These are phyloP conservation scores for Colletotrichum gloeosporioides DNA, from an alignment of 2,329 filamentous ascomycete species.

Conservation along the genomic window DNA sequence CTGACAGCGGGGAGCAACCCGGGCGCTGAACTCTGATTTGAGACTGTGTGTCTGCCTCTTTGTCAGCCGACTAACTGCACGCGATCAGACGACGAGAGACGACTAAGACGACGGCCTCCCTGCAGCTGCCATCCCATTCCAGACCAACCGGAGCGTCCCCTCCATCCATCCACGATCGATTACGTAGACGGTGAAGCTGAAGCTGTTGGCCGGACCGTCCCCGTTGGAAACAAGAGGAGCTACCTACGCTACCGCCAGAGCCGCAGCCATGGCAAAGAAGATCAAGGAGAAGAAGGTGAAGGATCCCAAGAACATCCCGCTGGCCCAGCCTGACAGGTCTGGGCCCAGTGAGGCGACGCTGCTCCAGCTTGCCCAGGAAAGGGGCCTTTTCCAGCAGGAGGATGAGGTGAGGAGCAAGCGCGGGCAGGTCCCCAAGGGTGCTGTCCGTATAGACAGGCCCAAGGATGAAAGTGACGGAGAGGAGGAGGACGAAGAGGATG, in stretches of 20 bases:
- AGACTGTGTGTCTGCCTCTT: background rate
- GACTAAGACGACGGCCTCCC: background rate
- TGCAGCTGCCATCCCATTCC: background rate
- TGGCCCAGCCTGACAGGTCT: constrained; percentile 73
- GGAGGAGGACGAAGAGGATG: constrained; percentile 36
- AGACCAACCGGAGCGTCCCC: background rate
- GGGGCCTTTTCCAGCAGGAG: constrained; percentile 60
- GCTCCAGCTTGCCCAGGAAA: constrained; percentile 73
- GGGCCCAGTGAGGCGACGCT: constrained; percentile 68
- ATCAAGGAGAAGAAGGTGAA: constrained; percentile 56
- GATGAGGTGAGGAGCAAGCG: constrained; percentile 42
- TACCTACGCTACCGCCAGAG: background rate
- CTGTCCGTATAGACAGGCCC: constrained; percentile 9
- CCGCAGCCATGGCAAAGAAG: constrained; percentile 28
- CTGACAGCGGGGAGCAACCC: background rate
- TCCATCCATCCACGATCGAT: background rate
- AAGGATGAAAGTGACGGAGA: constrained; percentile 16
- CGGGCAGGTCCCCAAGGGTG: constrained; percentile 18
- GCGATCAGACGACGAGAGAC: background rate
- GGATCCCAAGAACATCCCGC: constrained; percentile 58
- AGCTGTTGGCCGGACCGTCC: background rate
- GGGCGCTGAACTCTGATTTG: background rate
- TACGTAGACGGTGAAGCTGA: background rate
- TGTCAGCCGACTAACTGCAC: constrained; percentile 4
- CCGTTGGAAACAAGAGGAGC: background rate